These are phyloP conservation scores for Tulasnella calospora DNA, from an alignment of 768 basidiomycete species.

Conservation along the genomic window DNA sequence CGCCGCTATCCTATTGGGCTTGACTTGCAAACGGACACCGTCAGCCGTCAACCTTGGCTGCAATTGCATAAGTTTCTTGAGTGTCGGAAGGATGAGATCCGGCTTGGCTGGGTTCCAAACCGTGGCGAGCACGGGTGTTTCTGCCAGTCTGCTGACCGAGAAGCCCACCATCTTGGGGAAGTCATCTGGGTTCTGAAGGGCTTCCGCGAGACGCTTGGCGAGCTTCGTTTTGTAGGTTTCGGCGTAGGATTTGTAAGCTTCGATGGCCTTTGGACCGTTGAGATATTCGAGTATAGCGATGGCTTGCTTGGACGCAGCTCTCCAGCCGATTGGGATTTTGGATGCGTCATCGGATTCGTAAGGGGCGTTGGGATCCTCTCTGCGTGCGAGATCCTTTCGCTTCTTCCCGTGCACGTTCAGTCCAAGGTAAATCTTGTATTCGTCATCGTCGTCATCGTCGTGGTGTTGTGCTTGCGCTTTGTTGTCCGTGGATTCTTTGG, in stretches of 20 bases:
- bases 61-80: constrained; percentile 46
- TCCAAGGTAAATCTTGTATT: constrained; percentile 47
- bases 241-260: constrained; percentile 51
- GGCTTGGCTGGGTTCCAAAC: constrained; percentile 32
- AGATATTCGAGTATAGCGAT: constrained; percentile 45
- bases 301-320: constrained; percentile 36
- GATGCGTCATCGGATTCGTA: constrained; percentile 12
- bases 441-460: constrained; percentile 38
- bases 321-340: constrained; percentile 42
- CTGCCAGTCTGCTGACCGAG: constrained; percentile 45
- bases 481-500: constrained; percentile 22
- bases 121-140: constrained; percentile 50
- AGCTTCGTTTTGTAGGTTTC: constrained; percentile 42
- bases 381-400: constrained; percentile 48
- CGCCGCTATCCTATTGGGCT: too few species aligned
- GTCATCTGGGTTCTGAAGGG: constrained; percentile 40
- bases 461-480: constrained; percentile 32
- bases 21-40: constrained; percentile 25
- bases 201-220: constrained; percentile 42
- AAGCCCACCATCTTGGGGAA: constrained; percentile 52
- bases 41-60: constrained; percentile 42
- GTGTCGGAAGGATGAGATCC: constrained; percentile 24
- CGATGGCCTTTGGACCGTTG: constrained; percentile 44
- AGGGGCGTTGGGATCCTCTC: constrained; percentile 49
- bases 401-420: constrained; percentile 61